phyloP scores from a whole-genome alignment of 2,329 filamentous ascomycete genomes.

The Grosmannia huntii region DNA sequence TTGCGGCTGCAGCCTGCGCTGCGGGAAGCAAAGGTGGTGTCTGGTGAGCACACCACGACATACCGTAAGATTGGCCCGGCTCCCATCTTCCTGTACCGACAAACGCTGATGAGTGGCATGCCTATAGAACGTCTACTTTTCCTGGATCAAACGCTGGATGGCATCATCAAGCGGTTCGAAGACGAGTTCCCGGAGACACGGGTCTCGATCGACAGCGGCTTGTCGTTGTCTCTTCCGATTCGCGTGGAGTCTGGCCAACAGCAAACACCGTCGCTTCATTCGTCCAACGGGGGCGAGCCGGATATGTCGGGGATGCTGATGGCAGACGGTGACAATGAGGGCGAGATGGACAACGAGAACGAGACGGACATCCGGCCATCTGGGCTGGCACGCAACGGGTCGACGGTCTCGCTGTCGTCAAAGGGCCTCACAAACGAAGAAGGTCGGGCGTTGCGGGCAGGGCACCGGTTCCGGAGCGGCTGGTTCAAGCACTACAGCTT shows the following conservation, averaged over 20 bases:
- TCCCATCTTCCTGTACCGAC: not conserved
- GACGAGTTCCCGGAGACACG: slow-evolving; percentile 90
- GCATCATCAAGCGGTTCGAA: slow-evolving; percentile 91
- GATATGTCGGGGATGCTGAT: slow-evolving; percentile 18
- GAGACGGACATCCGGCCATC: slow-evolving; percentile 31
- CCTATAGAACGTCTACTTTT: slow-evolving; percentile 59
- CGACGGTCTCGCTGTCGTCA: slow-evolving; percentile 35
- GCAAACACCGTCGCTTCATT: slow-evolving; percentile 11
- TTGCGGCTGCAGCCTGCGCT: slow-evolving; percentile 72
- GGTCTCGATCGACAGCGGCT: slow-evolving; percentile 21
- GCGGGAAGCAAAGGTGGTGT: slow-evolving; percentile 54
- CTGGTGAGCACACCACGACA: slow-evolving; percentile 55
- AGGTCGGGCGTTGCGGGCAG: slow-evolving; percentile 40
- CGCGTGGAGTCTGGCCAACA: slow-evolving; percentile 4
- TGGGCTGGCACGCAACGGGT: slow-evolving; percentile 36
- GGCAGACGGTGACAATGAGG: slow-evolving; percentile 28
- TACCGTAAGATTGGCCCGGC: slow-evolving; percentile 48
- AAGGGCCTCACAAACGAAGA: slow-evolving; percentile 44
- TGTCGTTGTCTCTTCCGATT: slow-evolving; percentile 15
- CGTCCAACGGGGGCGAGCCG: slow-evolving; percentile 3
- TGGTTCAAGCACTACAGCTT: slow-evolving; percentile 40
- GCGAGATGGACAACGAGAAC: slow-evolving; percentile 15
- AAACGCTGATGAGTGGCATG: not conserved
- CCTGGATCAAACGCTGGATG: slow-evolving; percentile 75
- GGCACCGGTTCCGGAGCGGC: slow-evolving; percentile 42